Evolutionary conservation across 2,329 filamentous ascomycete genomes (phyloP), one percentile per base, ranked within the genome.

Genomic region (Cercospora berteroae): DNA sequence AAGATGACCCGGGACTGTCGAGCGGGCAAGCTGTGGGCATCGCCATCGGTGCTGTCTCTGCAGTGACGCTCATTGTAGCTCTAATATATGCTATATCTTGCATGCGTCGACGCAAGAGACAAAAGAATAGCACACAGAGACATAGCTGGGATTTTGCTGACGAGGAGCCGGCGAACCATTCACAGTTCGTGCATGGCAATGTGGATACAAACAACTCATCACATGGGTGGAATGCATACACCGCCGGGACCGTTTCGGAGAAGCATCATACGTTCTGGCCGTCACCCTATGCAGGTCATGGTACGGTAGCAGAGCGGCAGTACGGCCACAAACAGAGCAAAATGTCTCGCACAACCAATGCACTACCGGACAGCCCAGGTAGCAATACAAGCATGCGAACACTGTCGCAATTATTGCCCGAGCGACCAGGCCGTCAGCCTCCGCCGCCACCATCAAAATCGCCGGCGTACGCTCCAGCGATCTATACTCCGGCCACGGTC

Each of bases 71-170:
- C 8, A 64, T 70, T 2, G 67, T 77, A 12, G 70, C 65, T 2
- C 39, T 74, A 2, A 67, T 75, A 8, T 75, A 71, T 13, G 33
- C 73, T 1, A 57, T 72, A 9, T 50, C 68, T 23, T 75, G 70
- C 44, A 63, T 71, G 23, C 70, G 74, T 25, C 67, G 72, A 16
- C 70, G 73, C 9, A 71, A 68, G 25, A 50, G 42, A 18, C 55
- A 63, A 20, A 64, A 64, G 18, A 61, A 65, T 3, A 65, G 63
- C n/a, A 59, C 68, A 48, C 20, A 66, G 18, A 63, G 64, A 18
- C 64, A 74, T 16, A 77, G 75, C n/a, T 77, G 76, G 50, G 77
- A 78, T 63, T 78, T 79, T 60, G 67, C 75, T 12, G 76, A 78
- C 65, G 71, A 77, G 33, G 72, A 69, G 9, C 73, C 77, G 20